phyloP scores from a whole-genome alignment of 148 eudicot species.

The Bassia scoparia region DNA sequence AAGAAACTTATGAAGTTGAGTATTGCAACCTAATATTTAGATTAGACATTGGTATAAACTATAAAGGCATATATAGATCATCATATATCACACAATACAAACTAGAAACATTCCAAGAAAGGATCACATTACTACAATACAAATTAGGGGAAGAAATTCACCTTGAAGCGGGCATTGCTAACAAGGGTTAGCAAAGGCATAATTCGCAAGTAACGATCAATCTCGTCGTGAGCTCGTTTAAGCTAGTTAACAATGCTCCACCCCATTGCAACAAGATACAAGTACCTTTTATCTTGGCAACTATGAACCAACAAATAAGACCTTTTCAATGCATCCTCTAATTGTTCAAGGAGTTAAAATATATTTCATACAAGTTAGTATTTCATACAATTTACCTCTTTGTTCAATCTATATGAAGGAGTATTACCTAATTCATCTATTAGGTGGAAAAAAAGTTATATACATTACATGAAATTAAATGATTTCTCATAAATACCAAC shows the following conservation, averaged over 20 bases:
- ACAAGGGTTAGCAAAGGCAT: slow-evolving; percentile 40
- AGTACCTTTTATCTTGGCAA: slow-evolving; percentile 36
- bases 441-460: too few species aligned
- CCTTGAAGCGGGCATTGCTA: slow-evolving; percentile 32
- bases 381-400: too few species aligned
- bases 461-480: too few species aligned
- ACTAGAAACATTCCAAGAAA: too few species aligned
- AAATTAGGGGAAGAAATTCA: slow-evolving; percentile 4
- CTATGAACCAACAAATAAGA: slow-evolving; percentile 33
- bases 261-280: slow-evolving; percentile 45
- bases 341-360: slow-evolving; percentile 39
- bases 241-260: slow-evolving; percentile 46
- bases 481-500: too few species aligned
- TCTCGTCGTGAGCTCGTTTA: slow-evolving; percentile 38
- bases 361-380: too few species aligned
- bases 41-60: not conserved
- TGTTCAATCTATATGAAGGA: too few species aligned
- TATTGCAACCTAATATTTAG: too few species aligned
- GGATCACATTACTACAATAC: not conserved
- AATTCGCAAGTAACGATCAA: slow-evolving; percentile 39
- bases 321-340: slow-evolving; percentile 43
- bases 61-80: not conserved
- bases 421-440: too few species aligned
- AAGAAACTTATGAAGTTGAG: too few species aligned
- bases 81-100: not conserved